Conservation (phyloP, 177 flowering plant genomes). For the Vitis hybrid region DNA sequence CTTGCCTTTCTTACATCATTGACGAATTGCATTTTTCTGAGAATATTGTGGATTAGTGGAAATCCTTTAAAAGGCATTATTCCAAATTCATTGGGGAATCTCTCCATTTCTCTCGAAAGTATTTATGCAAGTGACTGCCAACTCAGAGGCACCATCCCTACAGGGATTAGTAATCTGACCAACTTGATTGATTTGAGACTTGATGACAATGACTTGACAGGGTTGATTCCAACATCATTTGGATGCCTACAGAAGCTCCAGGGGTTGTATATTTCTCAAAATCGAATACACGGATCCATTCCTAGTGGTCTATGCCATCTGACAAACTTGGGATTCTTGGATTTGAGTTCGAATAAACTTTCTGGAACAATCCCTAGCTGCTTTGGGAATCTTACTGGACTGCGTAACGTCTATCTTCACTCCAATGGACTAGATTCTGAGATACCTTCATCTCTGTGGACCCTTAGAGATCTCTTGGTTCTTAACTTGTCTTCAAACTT, state of each 20-base stretch:
- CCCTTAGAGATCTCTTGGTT: not conserved
- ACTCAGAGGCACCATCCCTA: constrained; percentile 5
- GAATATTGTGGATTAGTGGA: not conserved
- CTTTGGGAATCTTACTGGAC: not conserved
- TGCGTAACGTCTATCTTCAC: not conserved
- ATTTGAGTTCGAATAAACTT: constrained; percentile 3
- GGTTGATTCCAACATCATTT: constrained; percentile 12
- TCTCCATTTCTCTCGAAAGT: constrained; percentile 13
- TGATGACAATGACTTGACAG: not conserved
- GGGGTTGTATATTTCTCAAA: not conserved
- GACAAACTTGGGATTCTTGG: not conserved
- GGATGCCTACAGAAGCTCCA: constrained; percentile 10
- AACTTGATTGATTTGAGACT: not conserved
- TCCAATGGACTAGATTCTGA: constrained; percentile 5
- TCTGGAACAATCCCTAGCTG: not conserved
- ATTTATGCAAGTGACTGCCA: not conserved
- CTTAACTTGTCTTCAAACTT: constrained; percentile 12
- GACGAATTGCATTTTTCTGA: not conserved
- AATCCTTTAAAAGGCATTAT: not conserved
- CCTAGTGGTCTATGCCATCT: constrained; percentile 2
- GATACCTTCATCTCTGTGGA: constrained; percentile 14
- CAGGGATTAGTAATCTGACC: not conserved
- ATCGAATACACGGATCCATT: constrained; percentile 10
- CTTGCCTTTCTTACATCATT: constrained; percentile 4
- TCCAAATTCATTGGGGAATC: constrained; percentile 12